These are phyloP conservation scores for Trichoderma sp. DNA, from an alignment of 2,329 filamentous ascomycete genomes.

Conservation along the genomic window DNA sequence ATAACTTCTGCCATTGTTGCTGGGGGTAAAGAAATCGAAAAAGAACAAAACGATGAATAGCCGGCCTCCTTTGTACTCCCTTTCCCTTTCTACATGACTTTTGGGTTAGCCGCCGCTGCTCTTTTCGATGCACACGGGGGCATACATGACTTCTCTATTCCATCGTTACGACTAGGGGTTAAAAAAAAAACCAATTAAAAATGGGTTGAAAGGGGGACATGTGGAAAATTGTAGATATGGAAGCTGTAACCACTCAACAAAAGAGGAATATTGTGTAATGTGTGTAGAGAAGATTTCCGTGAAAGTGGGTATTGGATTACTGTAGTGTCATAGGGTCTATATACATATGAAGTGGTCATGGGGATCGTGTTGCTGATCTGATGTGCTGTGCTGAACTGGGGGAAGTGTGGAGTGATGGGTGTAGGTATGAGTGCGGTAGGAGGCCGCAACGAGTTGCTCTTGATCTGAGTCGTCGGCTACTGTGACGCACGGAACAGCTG, in stretches of 20 bases:
- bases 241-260: slow-evolving; percentile 22
- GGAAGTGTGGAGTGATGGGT: slow-evolving; percentile 20
- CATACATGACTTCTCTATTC: slow-evolving; percentile 48
- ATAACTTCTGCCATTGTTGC: slow-evolving; percentile 23
- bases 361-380: slow-evolving; percentile 39
- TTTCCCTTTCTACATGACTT: slow-evolving; percentile 47
- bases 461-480: background rate
- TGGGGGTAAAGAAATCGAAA: slow-evolving; percentile 25
- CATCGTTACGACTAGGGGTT: slow-evolving; percentile 37
- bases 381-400: slow-evolving; percentile 33
- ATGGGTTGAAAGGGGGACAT: slow-evolving; percentile 23
- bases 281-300: slow-evolving; percentile 35
- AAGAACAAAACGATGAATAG: slow-evolving; percentile 30
- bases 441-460: background rate
- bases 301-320: slow-evolving; percentile 43
- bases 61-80: slow-evolving; percentile 43
- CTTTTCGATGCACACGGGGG: slow-evolving; percentile 36
- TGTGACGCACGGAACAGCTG: background rate
- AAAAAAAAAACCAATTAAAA: slow-evolving; percentile 33
- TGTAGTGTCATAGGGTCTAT: slow-evolving; percentile 43
- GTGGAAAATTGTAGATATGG: slow-evolving; percentile 24
- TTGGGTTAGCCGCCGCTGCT: slow-evolving; percentile 40
- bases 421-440: slow-evolving; percentile 1
- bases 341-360: slow-evolving; percentile 44
- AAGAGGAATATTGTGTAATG: slow-evolving; percentile 32